Base-by-base conservation (phyloP, 2,329 filamentous ascomycete species). In the Penicillium polonicum region DNA sequence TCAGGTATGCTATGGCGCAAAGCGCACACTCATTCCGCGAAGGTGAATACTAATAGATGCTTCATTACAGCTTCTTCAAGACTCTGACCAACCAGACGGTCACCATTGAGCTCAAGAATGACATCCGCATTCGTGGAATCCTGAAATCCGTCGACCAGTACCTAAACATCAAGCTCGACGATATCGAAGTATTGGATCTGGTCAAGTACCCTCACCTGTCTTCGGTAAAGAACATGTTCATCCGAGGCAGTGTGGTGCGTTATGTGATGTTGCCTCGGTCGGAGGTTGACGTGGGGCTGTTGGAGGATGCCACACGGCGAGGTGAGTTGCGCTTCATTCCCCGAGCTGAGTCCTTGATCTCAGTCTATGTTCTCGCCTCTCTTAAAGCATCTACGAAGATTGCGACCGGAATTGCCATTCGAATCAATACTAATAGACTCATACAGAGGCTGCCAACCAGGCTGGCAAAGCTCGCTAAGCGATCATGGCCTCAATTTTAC, bases 111-210 rank as follows among this genome's bases (percentile, higher is more conserved):
- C 90, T 99, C 76, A 99, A 99, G 80, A 99, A 99, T 77, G 94
- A 99, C 79, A 96, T 99, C 68, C 92, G 92, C 74, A 95, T 99
- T 75, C 90, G 91, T 69, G 94, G 94, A 65, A 95, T 88, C 36
- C 83, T 99, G 66, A 99, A 97, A 82, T 95, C 90, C 72, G 93
- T 99, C 66, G 94, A 99, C 75, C 94, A 97, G 80, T 99, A 96
- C 79, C 86, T 99, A 72, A 99, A 99, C 80, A 97, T 99, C 80
- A 97, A 97, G 82, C 86, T 99, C 50, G 94, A 99, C 72, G 91
- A 97, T 72, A 95, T 97, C 60, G 84, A 88, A 62, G 93, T 97
- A 33, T 84, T 96, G 27, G 92, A 99, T 66, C 91, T 97, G 79
- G 80, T 94, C 72, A 92, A 92, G 77, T 97, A 97, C 74, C 94